phyloP scores from a whole-genome alignment of 2,329 filamentous ascomycete species.

The Fusarium longipes region DNA sequence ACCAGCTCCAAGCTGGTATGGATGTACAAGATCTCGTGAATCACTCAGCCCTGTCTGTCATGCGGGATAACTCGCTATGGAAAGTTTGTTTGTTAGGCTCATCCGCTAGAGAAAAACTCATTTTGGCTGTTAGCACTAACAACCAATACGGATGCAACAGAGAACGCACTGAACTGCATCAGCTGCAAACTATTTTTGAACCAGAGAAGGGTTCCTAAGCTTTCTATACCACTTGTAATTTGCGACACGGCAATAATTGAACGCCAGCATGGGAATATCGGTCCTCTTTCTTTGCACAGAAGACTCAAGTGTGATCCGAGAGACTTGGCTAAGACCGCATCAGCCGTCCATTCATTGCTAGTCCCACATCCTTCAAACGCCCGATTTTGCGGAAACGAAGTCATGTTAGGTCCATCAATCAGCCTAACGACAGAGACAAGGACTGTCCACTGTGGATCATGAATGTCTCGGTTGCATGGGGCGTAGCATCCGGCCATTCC shows the following conservation, averaged over 20 bases:
- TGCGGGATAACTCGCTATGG: slow-evolving; percentile 6
- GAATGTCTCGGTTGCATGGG: slow-evolving; percentile 28
- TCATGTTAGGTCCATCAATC: slow-evolving; percentile 12
- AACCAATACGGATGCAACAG: not conserved
- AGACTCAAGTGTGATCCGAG: not conserved
- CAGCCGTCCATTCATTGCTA: slow-evolving; percentile 7
- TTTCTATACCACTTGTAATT: not conserved
- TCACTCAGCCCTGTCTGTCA: slow-evolving; percentile 31
- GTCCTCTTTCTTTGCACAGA: not conserved
- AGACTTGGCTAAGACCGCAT: not conserved
- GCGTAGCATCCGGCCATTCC: not conserved
- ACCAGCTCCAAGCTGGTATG: slow-evolving; percentile 25
- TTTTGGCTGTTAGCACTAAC: slow-evolving; percentile 3
- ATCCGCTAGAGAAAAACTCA: slow-evolving; percentile 8
- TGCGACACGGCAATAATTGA: not conserved
- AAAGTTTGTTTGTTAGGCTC: slow-evolving; percentile 32
- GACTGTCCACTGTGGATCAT: slow-evolving; percentile 13
- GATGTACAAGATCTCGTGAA: slow-evolving; percentile 14
- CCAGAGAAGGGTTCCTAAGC: not conserved
- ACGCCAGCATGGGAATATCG: slow-evolving; percentile 2
- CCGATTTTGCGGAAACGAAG: slow-evolving; percentile 26
- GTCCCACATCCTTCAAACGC: slow-evolving; percentile 31
- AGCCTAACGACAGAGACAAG: slow-evolving; percentile 26
- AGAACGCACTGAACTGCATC: not conserved
- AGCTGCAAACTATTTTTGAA: slow-evolving; percentile 3